Conservation (phyloP, 768 basidiomycete species). For the Pleurotus citrinopileatus region DNA sequence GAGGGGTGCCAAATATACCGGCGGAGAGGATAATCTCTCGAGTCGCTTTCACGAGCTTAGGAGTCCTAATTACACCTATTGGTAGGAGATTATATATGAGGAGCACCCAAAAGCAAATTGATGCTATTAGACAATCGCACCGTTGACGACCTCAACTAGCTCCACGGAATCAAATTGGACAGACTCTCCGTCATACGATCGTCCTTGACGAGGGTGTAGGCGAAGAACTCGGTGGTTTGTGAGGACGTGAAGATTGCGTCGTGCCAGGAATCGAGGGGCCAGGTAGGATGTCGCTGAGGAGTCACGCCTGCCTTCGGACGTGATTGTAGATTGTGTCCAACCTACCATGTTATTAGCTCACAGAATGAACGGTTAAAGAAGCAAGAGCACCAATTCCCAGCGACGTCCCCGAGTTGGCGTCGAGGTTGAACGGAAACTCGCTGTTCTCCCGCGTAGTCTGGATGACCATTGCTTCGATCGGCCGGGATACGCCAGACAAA, state of each 20-base stretch:
- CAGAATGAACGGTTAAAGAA: neutral
- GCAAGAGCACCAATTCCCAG: conserved; percentile 24
- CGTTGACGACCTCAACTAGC: too few species aligned
- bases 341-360: conserved; percentile 16
- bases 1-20: conserved; percentile 27
- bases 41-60: conserved; percentile 14
- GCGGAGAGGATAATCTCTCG: conserved; percentile 37
- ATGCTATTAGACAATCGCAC: too few species aligned
- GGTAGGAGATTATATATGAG: too few species aligned
- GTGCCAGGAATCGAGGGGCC: conserved; percentile 18
- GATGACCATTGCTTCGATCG: conserved; percentile 19
- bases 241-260: conserved; percentile 31
- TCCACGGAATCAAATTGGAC: conserved; percentile 1
- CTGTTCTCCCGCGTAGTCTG: conserved; percentile 18
- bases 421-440: conserved; percentile 30
- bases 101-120: too few species aligned
- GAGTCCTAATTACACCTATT: neutral
- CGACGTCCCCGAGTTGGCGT: conserved; percentile 29
- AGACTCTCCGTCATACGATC: conserved; percentile 17
- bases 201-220: conserved; percentile 1
- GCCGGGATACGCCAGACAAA: conserved; percentile 15
- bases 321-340: conserved; percentile 25
- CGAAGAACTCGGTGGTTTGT: conserved; percentile 18
- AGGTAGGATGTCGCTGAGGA: conserved; percentile 31
- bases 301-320: conserved; percentile 21